These are phyloP conservation scores for Pseudopediastrum boryanum DNA, from an alignment of 139 green algal genomes.

Conservation along the genomic window DNA sequence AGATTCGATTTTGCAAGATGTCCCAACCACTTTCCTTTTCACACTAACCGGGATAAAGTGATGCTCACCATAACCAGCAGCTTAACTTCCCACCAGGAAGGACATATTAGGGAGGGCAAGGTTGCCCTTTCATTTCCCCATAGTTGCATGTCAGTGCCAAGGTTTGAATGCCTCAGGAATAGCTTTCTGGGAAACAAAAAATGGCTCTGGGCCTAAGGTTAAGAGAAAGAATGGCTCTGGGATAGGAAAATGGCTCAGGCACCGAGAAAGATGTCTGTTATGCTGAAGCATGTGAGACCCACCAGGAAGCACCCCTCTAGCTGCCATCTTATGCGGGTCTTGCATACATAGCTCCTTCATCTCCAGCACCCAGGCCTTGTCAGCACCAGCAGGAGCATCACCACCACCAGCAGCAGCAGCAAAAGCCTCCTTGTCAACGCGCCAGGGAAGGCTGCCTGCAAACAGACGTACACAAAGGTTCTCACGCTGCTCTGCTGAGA, in stretches of 20 bases:
- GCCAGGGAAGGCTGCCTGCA: constrained; percentile 48
- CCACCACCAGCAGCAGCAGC: not conserved
- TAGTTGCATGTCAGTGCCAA: not conserved
- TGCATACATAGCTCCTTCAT: constrained; percentile 21
- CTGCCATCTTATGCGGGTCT: constrained; percentile 1
- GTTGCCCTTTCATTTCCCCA: not conserved
- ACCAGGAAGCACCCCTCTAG: not conserved
- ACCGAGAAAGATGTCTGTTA: not conserved
- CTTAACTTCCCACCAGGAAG: too few species aligned
- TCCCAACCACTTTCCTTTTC: too few species aligned
- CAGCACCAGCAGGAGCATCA: not conserved
- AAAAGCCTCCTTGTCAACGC: constrained; percentile 32
- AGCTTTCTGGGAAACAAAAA: not conserved
- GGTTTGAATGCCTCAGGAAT: not conserved
- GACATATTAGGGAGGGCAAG: too few species aligned
- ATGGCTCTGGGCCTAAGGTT: not conserved
- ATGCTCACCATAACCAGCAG: too few species aligned
- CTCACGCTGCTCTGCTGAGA: not conserved
- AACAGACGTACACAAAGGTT: not conserved
- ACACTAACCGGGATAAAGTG: too few species aligned
- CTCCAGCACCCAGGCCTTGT: constrained; percentile 31
- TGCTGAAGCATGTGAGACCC: constrained; percentile 7
- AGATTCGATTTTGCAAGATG: too few species aligned
- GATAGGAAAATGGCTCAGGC: not conserved
- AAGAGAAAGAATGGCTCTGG: not conserved